phyloP scores from a whole-genome alignment of 495 filamentous ascomycete genomes.

The Recurvomyces mirabilis region DNA sequence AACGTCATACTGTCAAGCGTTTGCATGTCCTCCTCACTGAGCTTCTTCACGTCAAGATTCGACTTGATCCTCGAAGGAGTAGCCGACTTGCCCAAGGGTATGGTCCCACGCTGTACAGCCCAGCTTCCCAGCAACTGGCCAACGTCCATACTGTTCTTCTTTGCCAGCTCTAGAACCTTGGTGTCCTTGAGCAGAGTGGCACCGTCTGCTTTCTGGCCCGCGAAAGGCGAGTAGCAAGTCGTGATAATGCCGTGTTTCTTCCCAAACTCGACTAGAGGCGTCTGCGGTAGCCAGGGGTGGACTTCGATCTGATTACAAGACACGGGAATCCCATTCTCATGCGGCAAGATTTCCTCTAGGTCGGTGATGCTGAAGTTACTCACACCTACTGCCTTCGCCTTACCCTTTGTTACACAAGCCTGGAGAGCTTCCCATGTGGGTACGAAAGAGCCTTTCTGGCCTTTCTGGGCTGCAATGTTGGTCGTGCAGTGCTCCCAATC shows the following conservation, averaged over 20 bases:
- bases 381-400: conserved; percentile 48
- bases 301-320: conserved; percentile 21
- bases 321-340: conserved; percentile 10
- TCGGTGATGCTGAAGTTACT: conserved; percentile 42
- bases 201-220: conserved; percentile 19
- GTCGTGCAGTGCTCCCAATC: conserved; percentile 12
- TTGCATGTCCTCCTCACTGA: conserved; percentile 17
- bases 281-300: conserved; percentile 24
- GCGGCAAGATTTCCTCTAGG: conserved; percentile 14
- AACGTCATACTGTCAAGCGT: conserved; percentile 10
- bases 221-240: conserved; percentile 43
- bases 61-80: conserved; percentile 36
- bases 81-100: conserved; percentile 41
- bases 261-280: conserved; percentile 24
- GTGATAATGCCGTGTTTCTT: conserved; percentile 36
- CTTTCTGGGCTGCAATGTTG: conserved; percentile 2
- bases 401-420: conserved; percentile 44
- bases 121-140: conserved; percentile 38
- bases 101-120: conserved; percentile 40
- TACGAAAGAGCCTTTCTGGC: conserved; percentile 14
- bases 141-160: conserved; percentile 30
- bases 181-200: conserved; percentile 23
- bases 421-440: conserved; percentile 42
- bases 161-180: conserved; percentile 23
- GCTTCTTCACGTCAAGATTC: conserved; percentile 23